phyloP scores from a whole-genome alignment of 2,329 filamentous ascomycete genomes.

The Rhinocladiella mackenziei region DNA sequence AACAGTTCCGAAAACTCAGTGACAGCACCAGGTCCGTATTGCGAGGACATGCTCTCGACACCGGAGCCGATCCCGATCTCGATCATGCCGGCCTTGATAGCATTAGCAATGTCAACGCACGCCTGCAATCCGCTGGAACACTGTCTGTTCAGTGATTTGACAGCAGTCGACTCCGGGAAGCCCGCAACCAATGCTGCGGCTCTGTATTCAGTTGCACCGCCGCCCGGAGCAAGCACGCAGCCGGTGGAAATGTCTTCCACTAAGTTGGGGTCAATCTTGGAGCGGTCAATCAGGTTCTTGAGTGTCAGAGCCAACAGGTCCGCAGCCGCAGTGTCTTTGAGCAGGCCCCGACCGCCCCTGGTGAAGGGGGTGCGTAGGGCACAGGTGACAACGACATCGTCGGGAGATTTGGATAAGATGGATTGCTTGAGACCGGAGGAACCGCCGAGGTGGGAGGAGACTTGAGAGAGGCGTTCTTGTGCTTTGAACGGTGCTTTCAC shows the following conservation, averaged over 20 bases:
- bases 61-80: constrained; percentile 91
- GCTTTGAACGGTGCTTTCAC: constrained; percentile 39
- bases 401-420: constrained; percentile 52
- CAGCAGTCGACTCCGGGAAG: constrained; percentile 79
- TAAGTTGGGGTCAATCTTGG: constrained; percentile 77
- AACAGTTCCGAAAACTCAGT: constrained; percentile 89
- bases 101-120: constrained; percentile 89
- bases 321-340: constrained; percentile 88
- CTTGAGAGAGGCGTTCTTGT: constrained; percentile 57
- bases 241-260: constrained; percentile 94
- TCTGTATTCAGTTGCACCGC: constrained; percentile 94
- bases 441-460: constrained; percentile 51
- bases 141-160: constrained; percentile 86
- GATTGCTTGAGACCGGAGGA: constrained; percentile 35
- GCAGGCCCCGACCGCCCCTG: constrained; percentile 85
- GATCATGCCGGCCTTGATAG: constrained; percentile 87
- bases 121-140: constrained; percentile 92
- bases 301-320: constrained; percentile 84
- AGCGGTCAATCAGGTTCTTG: constrained; percentile 75
- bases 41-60: constrained; percentile 90
- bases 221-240: constrained; percentile 84
- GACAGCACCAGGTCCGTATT: constrained; percentile 87
- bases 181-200: constrained; percentile 86
- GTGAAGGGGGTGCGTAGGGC: constrained; percentile 89
- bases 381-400: constrained; percentile 83